These are phyloP conservation scores for Podaxis sp. DNA, from an alignment of 768 basidiomycete genomes.

Conservation along the genomic window DNA sequence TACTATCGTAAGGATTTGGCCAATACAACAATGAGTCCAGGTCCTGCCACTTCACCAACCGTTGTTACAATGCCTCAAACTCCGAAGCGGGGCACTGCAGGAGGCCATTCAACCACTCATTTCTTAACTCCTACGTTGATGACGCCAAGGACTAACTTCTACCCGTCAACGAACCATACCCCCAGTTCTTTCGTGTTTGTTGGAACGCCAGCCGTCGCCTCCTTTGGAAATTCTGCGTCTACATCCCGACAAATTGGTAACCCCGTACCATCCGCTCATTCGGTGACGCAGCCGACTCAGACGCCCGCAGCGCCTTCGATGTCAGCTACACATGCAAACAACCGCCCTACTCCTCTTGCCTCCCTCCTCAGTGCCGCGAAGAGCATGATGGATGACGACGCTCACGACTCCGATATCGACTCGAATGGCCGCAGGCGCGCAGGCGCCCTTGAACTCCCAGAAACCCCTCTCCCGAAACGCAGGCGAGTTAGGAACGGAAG, in stretches of 20 bases:
- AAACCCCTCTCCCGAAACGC: slow-evolving; percentile 34
- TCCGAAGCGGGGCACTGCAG: slow-evolving; percentile 21
- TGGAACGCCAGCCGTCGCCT: slow-evolving; percentile 21
- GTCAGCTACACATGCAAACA: slow-evolving; percentile 14
- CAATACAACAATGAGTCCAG: slow-evolving; percentile 13
- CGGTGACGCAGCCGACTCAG: neutral
- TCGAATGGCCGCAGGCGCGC: slow-evolving; percentile 19
- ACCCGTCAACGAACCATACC: slow-evolving; percentile 9
- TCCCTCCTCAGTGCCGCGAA: slow-evolving; percentile 62
- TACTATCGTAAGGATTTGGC: slow-evolving; percentile 22
- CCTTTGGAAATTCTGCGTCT: slow-evolving; percentile 17
- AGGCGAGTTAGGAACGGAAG: slow-evolving; percentile 27
- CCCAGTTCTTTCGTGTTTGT: slow-evolving; percentile 30
- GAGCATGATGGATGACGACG: slow-evolving; percentile 47
- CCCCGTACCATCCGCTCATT: neutral
- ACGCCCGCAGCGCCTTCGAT: slow-evolving; percentile 15
- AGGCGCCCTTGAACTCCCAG: slow-evolving; percentile 29
- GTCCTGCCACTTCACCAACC: slow-evolving; percentile 18
- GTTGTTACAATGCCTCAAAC: slow-evolving; percentile 19
- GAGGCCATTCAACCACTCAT: slow-evolving; percentile 1
- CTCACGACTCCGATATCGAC: slow-evolving; percentile 22
- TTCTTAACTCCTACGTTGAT: slow-evolving; percentile 12
- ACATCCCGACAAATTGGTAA: slow-evolving; percentile 11
- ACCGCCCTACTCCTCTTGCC: slow-evolving; percentile 46
- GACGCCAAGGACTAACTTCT: slow-evolving; percentile 8